Conservation (phyloP, 1,284 basidiomycete species). For the Dichomitus squalens region DNA sequence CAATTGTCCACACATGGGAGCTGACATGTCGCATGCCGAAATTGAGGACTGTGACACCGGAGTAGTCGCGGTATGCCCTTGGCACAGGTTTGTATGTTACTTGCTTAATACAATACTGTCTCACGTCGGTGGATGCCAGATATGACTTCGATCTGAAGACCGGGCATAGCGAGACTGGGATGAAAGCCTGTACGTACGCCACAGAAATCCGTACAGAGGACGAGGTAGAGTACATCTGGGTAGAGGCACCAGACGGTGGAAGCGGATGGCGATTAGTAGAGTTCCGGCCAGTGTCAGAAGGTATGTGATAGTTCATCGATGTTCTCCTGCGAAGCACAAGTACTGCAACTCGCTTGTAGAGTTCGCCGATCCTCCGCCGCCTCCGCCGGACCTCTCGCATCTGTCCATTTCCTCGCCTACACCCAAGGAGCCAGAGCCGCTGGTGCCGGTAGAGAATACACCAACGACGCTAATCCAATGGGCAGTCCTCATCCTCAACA, state of each 20-base stretch:
- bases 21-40: conserved; percentile 81
- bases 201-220: conserved; percentile 54
- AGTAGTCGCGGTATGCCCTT: conserved; percentile 76
- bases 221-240: conserved; percentile 57
- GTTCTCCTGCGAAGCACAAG: too few relatives aligned
- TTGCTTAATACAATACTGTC: background rate
- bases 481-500: conserved; percentile 77
- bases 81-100: conserved; percentile 66
- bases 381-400: conserved; percentile 33
- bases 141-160: conserved; percentile 76
- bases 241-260: conserved; percentile 63
- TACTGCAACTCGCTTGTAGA: conserved; percentile 41
- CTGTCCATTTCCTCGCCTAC: conserved; percentile 21
- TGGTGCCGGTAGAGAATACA: conserved; percentile 49
- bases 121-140: conserved; percentile 35
- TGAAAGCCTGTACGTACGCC: conserved; percentile 77
- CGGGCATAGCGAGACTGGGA: conserved; percentile 76
- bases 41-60: conserved; percentile 70
- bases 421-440: conserved; percentile 39
- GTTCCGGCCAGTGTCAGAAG: conserved; percentile 81
- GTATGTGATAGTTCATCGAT: conserved; percentile 38
- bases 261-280: conserved; percentile 74
- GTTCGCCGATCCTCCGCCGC: conserved; percentile 69
- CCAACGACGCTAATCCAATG: conserved; percentile 74
- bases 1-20: conserved; percentile 83